phyloP scores from a whole-genome alignment of 345 rosid genomes.

The Schrenkiella parvula region DNA sequence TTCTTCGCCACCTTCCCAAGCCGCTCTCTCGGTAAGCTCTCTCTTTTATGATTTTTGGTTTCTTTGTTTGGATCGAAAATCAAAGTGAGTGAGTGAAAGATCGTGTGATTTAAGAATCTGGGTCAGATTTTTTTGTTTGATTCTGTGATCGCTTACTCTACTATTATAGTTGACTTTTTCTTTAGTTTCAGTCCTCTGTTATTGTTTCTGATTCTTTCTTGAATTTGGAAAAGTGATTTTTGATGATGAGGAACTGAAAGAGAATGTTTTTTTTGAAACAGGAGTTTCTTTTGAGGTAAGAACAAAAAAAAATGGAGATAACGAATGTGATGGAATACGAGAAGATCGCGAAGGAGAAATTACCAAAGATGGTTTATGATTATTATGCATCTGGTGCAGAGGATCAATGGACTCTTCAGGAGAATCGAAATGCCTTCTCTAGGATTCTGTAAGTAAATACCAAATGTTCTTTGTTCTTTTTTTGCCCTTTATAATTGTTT shows the following conservation, averaged over 20 bases:
- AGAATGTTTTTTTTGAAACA: constrained; percentile 13
- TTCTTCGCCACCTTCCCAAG: constrained; percentile 29
- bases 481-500: neutral
- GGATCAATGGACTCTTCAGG: constrained; percentile 91
- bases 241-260: neutral
- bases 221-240: neutral
- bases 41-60: neutral
- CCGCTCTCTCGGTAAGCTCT: constrained; percentile 6
- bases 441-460: constrained; percentile 69
- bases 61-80: neutral
- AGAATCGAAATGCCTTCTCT: constrained; percentile 80
- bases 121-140: neutral
- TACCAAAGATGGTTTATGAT: constrained; percentile 95
- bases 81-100: neutral
- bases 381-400: constrained; percentile 95
- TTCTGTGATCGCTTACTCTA: neutral
- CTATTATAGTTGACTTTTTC: neutral
- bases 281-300: neutral
- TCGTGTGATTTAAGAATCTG: neutral
- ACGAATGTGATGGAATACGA: constrained; percentile 88
- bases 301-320: constrained; percentile 39
- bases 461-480: neutral
- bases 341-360: constrained; percentile 74
- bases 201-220: neutral
- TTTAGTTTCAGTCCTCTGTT: neutral